Percentiles rank a stretch among this genome's conserved stretches.
These are phyloP conservation scores for Syncephalis fuscata DNA, from an alignment of 371 early-diverging fungal species.

Conservation along the genomic window DNA sequence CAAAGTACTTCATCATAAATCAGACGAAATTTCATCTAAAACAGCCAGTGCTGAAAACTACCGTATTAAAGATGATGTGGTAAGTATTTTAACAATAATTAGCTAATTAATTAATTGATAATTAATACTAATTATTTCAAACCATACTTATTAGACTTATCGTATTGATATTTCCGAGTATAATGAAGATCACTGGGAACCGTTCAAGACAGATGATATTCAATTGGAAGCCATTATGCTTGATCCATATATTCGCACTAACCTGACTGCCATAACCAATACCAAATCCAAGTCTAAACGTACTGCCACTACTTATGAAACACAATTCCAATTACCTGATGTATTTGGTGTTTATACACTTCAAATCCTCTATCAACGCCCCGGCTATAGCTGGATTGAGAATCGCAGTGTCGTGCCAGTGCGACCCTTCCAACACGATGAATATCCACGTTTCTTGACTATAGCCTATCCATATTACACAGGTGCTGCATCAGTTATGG, in stretches of 20 bases:
- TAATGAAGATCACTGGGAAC: conserved; percentile 58
- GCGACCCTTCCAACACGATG: conserved; percentile 84
- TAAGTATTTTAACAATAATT: conserved; percentile 19
- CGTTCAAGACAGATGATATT: conserved; percentile 54
- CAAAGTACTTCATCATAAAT: conserved; percentile 47
- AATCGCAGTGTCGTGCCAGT: conserved; percentile 66
- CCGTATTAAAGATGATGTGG: conserved; percentile 80
- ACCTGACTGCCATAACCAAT: conserved; percentile 28
- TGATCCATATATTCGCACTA: conserved; percentile 85
- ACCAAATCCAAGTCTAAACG: conserved; percentile 7
- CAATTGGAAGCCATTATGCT: conserved; percentile 91
- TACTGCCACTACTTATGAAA: conserved; percentile 23
- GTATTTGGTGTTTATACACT: conserved; percentile 93
- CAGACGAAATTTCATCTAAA: no score
- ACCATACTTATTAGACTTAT: conserved; percentile 38
- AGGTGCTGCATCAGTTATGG: conserved; percentile 62
- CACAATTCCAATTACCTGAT: conserved; percentile 68
- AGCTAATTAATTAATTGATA: no score
- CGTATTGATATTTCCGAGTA: conserved; percentile 62
- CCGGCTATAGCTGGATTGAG: conserved; percentile 54
- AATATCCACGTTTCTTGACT: conserved; percentile 80
- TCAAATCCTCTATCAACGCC: conserved; percentile 75
- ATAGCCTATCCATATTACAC: conserved; percentile 90
- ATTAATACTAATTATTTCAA: background rate
- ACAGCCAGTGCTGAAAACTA: conserved; percentile 60